Evolutionary conservation across 225 moss, liverwort and hornwort genomes (phyloP), one percentile per base, ranked within the genome.

Genomic region (Antitrichia curtipendula): DNA sequence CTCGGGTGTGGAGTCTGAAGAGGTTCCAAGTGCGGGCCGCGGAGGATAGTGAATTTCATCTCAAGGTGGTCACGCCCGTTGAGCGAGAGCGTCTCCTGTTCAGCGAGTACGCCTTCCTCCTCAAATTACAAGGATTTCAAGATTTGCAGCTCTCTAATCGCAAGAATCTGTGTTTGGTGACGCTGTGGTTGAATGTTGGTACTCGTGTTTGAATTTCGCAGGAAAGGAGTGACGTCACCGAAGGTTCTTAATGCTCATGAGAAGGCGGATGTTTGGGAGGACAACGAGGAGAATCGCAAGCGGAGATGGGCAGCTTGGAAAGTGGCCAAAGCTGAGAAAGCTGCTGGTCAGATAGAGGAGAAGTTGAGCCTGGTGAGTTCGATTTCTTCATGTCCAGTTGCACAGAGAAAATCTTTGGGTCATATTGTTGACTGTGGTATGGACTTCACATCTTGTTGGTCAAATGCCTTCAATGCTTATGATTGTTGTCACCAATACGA

Each of bases 291-390:
- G 87, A 91, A 91, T 84, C 95, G 54, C 68, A 91, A 90, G 86
- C 87, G 47, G 80, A 90, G 89, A 86, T 82, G 92, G 85, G 91
- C 90, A 73, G 95, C 91, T 74, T 88, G 89, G 60, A 90, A 68
- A 72, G 86, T 84, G 69, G 88, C 88, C 66, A 95, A 93, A 90
- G 88, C 81, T 36, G 84, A 80, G 80, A 84, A 90, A 82, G 66
- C 91, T 47, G 89, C 89, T 66, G 87, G 91, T 63, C 90, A 91
- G 59, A 90, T 97, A 58, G 88, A 95, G 80, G 94, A 93, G 78
- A 99, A 94, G 89, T 50, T 98, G 85, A 88, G 85, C 78, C 91
- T 95, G 78, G 98, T 98, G 89, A 97, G 98, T 88, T 77, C 32
- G 22, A 78, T 82, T 78, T 60, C 56, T 50, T n/a, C 84, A 80